phyloP scores from a whole-genome alignment of 2,329 filamentous ascomycete species.

The Botrytis medusae region DNA sequence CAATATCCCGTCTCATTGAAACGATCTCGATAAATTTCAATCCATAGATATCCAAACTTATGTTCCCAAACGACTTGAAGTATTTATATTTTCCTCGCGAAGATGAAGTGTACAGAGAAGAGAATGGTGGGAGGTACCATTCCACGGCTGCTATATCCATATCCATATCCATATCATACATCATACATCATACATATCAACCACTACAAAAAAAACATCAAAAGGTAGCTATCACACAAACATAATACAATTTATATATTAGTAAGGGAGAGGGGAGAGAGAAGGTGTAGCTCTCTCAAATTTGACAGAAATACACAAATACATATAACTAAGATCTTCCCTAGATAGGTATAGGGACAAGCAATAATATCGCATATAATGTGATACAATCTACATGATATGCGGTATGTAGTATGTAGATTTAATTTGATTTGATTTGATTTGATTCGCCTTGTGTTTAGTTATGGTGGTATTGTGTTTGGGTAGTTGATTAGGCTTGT shows the following conservation, averaged over 20 bases:
- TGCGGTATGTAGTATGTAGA: not conserved
- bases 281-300: too few relatives aligned
- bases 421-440: not conserved
- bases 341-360: not conserved
- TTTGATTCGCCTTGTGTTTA: not conserved
- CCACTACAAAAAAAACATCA: not conserved
- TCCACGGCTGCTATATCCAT: not conserved
- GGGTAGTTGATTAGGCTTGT: not conserved
- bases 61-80: not conserved
- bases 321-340: not conserved
- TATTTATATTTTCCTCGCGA: not conserved
- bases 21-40: not conserved
- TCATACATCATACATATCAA: rapidly evolving
- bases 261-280: too few relatives aligned
- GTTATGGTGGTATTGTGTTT: not conserved
- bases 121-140: not conserved
- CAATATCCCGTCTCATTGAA: not conserved
- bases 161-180: not conserved
- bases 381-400: rapidly evolving
- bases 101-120: not conserved
- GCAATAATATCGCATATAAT: rapidly evolving
- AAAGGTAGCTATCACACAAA: not conserved
- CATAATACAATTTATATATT: not conserved
- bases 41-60: not conserved
- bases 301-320: not conserved